Base-by-base conservation (phyloP, 2,329 filamentous ascomycete genomes). In the Teratosphaeria pseudoeucalypti region DNA sequence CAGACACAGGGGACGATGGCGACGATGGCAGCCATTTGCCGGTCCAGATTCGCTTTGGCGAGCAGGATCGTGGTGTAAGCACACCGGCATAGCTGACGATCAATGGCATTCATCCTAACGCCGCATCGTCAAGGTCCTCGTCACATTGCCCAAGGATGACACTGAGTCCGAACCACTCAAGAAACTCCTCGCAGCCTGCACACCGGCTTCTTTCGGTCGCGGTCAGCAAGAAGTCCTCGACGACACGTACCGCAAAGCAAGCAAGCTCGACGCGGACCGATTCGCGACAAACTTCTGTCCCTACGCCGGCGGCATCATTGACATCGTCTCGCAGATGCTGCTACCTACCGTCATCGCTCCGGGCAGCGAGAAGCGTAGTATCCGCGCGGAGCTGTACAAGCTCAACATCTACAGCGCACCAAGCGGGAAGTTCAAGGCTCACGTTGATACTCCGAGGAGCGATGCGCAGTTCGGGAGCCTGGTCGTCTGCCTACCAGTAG, bases 311-410 rank as follows among this genome's bases (percentile, higher is more conserved):
- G 80, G 81, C 0, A 81, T 86, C n/a, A 64, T 85, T 2, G 77
- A 82, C 57, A 70, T 72, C 0, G 68, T 84, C 12, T 74, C 75
- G 1, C 77, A 82, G 57, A 60, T 74, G 3, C 57, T 61, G 14
- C 27, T 58, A 12, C 59, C 59, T 1, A 43, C n/a, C 37, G 37
- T 43, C 9, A n/a, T 43, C 1, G 14, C 37, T 14, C 12, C 37
- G 11, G 37, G 16, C 2, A 43, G 37, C 37, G 37, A 43, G 37
- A 43, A n/a, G 11, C 34, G 39, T 49, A 37, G 34, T 7, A 68
- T 84, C 1, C 70, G 68, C 3, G 81, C 81, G 0, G 81, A 85
- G 68, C 69, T 85, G 2, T 84, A 83, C 66, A 83, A 83, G 61
- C 68, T 85, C 23, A 84, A 85, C 63, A 78, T 81, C 16, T 68